A percentile compares a stretch with the other conserved stretches of the same genome.
Evolutionary conservation across 805 yeast genomes (phyloP).

Genomic region (Teunomyces lycoperdinae): DNA sequence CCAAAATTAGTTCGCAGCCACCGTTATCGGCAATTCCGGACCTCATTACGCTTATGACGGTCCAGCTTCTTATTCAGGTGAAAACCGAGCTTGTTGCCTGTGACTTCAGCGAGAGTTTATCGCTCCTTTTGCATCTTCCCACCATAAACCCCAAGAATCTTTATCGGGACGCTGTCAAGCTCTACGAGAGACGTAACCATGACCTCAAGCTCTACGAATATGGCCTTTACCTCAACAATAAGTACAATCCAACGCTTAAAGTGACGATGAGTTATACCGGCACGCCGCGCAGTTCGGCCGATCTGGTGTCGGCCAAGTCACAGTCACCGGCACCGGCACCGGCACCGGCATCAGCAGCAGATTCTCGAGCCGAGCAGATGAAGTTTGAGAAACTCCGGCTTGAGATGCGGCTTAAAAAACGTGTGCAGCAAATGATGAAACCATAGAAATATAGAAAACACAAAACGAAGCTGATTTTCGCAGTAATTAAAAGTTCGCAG

Average conservation of each 20-base stretch:
- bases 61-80: constrained; percentile 43
- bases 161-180: constrained; percentile 32
- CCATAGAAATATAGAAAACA: neutral
- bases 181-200: constrained; percentile 30
- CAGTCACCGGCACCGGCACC: constrained; percentile 7
- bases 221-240: constrained; percentile 41
- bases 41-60: constrained; percentile 40
- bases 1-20: neutral
- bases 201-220: constrained; percentile 37
- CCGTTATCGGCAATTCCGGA: constrained; percentile 27
- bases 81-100: constrained; percentile 43
- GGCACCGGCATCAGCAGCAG: constrained; percentile 10
- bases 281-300: constrained; percentile 18
- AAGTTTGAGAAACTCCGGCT: constrained; percentile 45
- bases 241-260: constrained; percentile 37
- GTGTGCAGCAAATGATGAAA: constrained; percentile 22
- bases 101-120: constrained; percentile 52
- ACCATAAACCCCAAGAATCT: constrained; percentile 23
- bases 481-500: too few relatives aligned
- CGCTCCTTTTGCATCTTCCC: constrained; percentile 51
- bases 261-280: constrained; percentile 19
- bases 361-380: constrained; percentile 32
- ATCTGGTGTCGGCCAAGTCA: constrained; percentile 13
- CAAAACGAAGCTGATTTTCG: too few relatives aligned
- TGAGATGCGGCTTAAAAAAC: constrained; percentile 47